Evolutionary conservation across 1,139 yeast species (phyloP).

Genomic region (Casaregolazyma lundiana): DNA sequence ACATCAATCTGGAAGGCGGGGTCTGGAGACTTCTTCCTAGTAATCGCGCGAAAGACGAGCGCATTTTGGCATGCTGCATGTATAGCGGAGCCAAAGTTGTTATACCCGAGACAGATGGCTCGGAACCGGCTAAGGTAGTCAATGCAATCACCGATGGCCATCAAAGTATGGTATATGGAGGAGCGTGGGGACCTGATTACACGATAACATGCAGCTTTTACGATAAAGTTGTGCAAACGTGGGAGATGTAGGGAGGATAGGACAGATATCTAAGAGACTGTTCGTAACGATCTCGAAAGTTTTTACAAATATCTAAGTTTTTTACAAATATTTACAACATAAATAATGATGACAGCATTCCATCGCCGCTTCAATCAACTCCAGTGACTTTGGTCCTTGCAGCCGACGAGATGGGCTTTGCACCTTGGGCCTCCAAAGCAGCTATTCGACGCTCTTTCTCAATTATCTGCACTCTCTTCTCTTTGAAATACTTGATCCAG

Average conservation of each 20-base stretch:
- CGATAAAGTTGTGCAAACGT: constrained; percentile 72
- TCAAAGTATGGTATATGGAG: constrained; percentile 92
- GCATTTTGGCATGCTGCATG: constrained; percentile 80
- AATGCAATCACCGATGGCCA: constrained; percentile 64
- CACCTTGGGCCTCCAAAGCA: constrained; percentile 52
- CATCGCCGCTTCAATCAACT: not conserved
- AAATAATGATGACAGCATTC: not conserved
- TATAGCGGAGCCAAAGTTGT: constrained; percentile 85
- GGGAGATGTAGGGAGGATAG: constrained; percentile 39
- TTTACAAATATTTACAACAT: constrained; percentile 9
- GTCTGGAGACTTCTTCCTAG: constrained; percentile 83
- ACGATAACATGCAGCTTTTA: constrained; percentile 87
- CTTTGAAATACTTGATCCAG: constrained; percentile 66
- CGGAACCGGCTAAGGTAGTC: constrained; percentile 39
- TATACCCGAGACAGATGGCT: constrained; percentile 31
- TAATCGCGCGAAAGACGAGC: constrained; percentile 23
- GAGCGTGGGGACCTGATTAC: constrained; percentile 67
- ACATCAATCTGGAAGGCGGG: constrained; percentile 75
- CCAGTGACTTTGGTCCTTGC: constrained; percentile 8
- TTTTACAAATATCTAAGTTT: too few relatives aligned
- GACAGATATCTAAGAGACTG: not conserved
- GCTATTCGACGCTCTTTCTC: constrained; percentile 50
- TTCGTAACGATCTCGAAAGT: too few relatives aligned
- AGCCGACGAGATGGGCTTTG: constrained; percentile 27
- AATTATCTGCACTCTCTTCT: constrained; percentile 55